Evolutionary conservation across 225 moss, liverwort and hornwort genomes (phyloP).

Genomic region (Neckera pumila): DNA sequence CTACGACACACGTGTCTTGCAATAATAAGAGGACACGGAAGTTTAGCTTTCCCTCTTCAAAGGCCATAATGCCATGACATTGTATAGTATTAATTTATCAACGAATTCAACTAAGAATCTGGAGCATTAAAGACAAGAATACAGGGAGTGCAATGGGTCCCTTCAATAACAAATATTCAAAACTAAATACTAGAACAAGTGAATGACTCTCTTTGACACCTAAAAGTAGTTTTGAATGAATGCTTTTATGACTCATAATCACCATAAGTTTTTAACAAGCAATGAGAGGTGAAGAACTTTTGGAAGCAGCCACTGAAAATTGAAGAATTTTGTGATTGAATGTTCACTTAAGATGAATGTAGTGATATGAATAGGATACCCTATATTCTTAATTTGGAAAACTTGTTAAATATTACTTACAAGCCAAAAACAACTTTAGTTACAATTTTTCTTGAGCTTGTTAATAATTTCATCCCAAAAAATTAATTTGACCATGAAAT

Average conservation of each 20-base stretch:
- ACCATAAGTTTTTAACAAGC: background rate
- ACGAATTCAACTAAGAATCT: too few species aligned
- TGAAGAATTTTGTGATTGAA: background rate
- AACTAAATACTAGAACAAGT: too few species aligned
- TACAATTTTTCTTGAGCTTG: background rate
- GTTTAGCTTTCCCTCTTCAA: too few species aligned
- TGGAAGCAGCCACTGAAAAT: background rate
- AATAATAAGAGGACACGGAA: too few species aligned
- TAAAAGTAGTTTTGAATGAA: background rate
- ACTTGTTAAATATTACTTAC: background rate
- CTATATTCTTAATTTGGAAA: background rate
- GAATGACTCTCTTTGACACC: too few species aligned
- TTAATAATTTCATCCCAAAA: background rate
- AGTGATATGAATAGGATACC: background rate
- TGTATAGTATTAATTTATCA: too few species aligned
- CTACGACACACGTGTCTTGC: too few species aligned
- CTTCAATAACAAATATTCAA: too few species aligned
- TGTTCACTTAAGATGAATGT: background rate
- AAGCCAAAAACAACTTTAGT: accelerated
- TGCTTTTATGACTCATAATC: background rate
- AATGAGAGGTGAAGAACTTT: background rate
- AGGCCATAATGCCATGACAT: too few species aligned
- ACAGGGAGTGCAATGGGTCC: too few species aligned
- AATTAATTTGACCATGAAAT: background rate
- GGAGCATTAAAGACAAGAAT: too few species aligned